Evolutionary conservation across 2,329 filamentous ascomycete species (phyloP), one percentile per base, ranked within the genome.

Genomic region (Botrytis porri): DNA sequence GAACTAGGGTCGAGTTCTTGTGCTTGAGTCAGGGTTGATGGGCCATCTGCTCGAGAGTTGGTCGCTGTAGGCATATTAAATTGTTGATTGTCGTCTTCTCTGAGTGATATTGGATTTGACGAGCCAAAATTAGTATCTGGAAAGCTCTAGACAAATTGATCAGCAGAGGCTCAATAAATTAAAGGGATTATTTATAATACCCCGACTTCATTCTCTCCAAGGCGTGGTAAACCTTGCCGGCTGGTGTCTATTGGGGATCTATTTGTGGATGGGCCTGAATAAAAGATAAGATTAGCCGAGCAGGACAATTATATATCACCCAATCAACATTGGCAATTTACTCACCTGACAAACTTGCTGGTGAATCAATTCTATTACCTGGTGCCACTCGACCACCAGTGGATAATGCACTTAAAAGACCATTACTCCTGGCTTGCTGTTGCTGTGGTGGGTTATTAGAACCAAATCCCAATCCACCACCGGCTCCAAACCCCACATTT

Each of bases 351-450:
- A 79, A 63, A 61, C 75, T 78, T 67, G 71, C 75, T 59, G 80
- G 77, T 59, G 80, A 80, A 35, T 77, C 74, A 45, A 80, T 75
- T n/a, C 78, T 76, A 65, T 78, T 77, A 29, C 70, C 75, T 39
- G 89, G 86, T 62, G 82, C 82, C 51, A 84, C 81, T 71, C 88
- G 84, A 73, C 82, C 86, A 75, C 86, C 90, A 8, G 88, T 88
- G 61, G 88, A 89, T n/a, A 91, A 81, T 5, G 88, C 89, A 78
- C 89, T 91, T 63, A 91, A 81, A 57, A 91, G 83, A 14, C 89
- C 89, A 78, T 91, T 91, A 20, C 86, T 88, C 72, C 88, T 83
- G 73, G 82, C 85, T 59, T 82, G 81, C 72, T 84, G 84, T 70
- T 82, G 81, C 72, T 84, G 84, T 70, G 83, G 59, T 80, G 78